A percentile compares a stretch with the other conserved stretches of the same genome.
These are phyloP conservation scores for Mimosa pudica DNA, from an alignment of 306 rosid species.

Conservation along the genomic window DNA sequence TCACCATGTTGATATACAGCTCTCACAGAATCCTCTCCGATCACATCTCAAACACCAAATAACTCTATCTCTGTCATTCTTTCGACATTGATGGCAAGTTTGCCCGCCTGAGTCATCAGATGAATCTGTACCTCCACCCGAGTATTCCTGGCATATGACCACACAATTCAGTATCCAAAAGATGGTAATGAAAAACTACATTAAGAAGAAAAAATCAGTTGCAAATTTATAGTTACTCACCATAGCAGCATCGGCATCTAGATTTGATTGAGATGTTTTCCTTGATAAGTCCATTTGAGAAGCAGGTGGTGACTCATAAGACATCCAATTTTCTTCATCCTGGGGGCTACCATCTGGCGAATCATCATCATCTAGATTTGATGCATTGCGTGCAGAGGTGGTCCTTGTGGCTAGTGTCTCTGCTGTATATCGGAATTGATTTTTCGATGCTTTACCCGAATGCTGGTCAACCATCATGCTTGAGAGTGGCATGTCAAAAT, in stretches of 20 bases:
- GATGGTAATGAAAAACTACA: too few relatives aligned
- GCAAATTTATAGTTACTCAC: constrained; percentile 38
- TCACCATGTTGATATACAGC: constrained; percentile 76
- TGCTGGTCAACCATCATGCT: constrained; percentile 40
- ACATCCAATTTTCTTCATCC: constrained; percentile 65
- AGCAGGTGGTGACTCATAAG: constrained; percentile 51
- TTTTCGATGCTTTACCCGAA: constrained; percentile 55
- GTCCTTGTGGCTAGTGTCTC: constrained; percentile 46
- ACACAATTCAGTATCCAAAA: constrained; percentile 33
- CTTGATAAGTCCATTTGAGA: constrained; percentile 59
- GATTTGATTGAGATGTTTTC: constrained; percentile 57
- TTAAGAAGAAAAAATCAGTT: constrained; percentile 2
- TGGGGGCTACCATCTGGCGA: constrained; percentile 48
- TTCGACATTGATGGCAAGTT: constrained; percentile 86
- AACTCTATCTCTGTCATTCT: constrained; percentile 64
- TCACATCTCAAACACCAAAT: constrained; percentile 84
- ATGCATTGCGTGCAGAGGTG: constrained; percentile 37
- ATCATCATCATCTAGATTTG: constrained; percentile 46
- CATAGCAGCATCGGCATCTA: constrained; percentile 67
- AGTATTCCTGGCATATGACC: constrained; percentile 61
- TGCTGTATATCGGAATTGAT: constrained; percentile 63
- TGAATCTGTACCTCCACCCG: constrained; percentile 63
- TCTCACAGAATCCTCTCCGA: constrained; percentile 86
- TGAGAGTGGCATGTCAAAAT: constrained; percentile 41
- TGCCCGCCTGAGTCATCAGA: constrained; percentile 80